These are phyloP conservation scores for Quercus ilex DNA, from an alignment of 306 rosid genomes.

Conservation along the genomic window DNA sequence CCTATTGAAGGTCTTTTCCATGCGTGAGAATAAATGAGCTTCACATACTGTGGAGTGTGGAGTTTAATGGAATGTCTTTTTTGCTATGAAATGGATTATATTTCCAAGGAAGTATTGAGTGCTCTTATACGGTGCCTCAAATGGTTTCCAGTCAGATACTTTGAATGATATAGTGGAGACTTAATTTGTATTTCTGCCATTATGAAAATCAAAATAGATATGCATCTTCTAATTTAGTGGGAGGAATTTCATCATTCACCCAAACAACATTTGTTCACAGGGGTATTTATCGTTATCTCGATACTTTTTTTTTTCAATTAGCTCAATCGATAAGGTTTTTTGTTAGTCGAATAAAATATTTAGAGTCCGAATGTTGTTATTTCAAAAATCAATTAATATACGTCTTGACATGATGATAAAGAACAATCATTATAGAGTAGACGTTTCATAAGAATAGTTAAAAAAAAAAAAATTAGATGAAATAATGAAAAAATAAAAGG, in stretches of 20 bases:
- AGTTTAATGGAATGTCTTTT: neutral
- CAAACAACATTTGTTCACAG: too few relatives aligned
- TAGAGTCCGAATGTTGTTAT: accelerated
- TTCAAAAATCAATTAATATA: too few relatives aligned
- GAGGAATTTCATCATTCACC: too few relatives aligned
- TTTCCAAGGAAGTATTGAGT: neutral
- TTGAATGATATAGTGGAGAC: neutral
- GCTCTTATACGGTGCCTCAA: neutral
- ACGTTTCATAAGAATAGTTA: too few relatives aligned
- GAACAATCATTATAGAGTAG: too few relatives aligned
- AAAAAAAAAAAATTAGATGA: too few relatives aligned
- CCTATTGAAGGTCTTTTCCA: neutral
- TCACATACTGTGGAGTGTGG: neutral
- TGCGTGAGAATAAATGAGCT: neutral
- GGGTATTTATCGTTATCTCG: accelerated
- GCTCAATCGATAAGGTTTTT: accelerated
- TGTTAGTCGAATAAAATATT: accelerated
- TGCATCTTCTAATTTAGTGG: too few relatives aligned
- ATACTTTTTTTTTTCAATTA: too few relatives aligned
- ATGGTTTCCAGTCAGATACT: neutral
- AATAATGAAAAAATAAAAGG: too few relatives aligned
- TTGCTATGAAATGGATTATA: neutral
- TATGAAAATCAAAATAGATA: too few relatives aligned
- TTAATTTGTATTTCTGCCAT: neutral
- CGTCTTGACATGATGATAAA: too few relatives aligned